These are phyloP conservation scores for Arabidopsis thaliana DNA, from an alignment of 345 rosid species.

Conservation along the genomic window TAIR10.1 NC_003071.7:14525001-14525500, in stretches of 20 bases:
- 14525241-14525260: conserved; percentile 77
- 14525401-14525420: conserved; percentile 71
- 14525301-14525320: conserved; percentile 61
- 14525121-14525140: conserved; percentile 74
- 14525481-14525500: conserved; percentile 49
- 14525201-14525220: conserved; percentile 38
- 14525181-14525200: conserved; percentile 35
- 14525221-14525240: conserved; percentile 74
- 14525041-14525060: conserved; percentile 36
- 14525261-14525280: conserved; percentile 73
- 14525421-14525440: conserved; percentile 78
- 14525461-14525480: conserved; percentile 52
- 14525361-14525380: conserved; percentile 67
- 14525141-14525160: conserved; percentile 74
- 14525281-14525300: conserved; percentile 76
- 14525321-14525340: conserved; percentile 75
- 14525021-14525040: conserved; percentile 70
- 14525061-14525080: conserved; percentile 82
- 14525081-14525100: conserved; percentile 73
- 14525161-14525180: conserved; percentile 50
- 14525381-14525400: conserved; percentile 70
- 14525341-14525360: conserved; percentile 57
- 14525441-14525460: conserved; percentile 73
- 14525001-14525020: conserved; percentile 70
- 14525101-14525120: conserved; percentile 79